These are phyloP conservation scores for Ogataea sp. DNA, from an alignment of 805 yeast species.

Conservation along the genomic window DNA sequence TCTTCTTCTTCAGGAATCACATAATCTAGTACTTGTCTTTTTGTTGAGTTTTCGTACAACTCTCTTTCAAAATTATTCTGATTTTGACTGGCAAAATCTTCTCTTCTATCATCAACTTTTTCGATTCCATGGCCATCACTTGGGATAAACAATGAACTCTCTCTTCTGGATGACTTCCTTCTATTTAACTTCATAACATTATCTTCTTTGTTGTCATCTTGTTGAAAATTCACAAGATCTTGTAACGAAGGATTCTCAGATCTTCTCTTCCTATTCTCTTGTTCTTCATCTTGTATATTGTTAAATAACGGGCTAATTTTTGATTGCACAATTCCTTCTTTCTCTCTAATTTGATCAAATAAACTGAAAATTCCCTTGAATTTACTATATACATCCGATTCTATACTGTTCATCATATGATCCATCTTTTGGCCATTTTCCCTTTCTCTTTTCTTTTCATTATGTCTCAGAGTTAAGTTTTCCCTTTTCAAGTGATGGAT, in stretches of 20 bases:
- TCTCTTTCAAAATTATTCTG: background rate
- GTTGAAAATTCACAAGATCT: background rate
- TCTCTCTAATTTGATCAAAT: constrained; percentile 31
- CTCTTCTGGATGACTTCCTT: constrained; percentile 1
- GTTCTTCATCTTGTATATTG: too few relatives aligned
- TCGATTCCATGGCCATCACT: constrained; percentile 1
- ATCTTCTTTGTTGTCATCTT: background rate
- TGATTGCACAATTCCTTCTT: constrained; percentile 28
- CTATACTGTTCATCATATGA: constrained; percentile 30
- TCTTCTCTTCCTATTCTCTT: too few relatives aligned
- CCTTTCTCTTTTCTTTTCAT: constrained; percentile 11
- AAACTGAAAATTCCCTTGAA: constrained; percentile 37
- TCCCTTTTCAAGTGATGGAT: constrained; percentile 21
- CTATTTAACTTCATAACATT: background rate
- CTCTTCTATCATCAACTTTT: background rate
- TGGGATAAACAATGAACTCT: constrained; percentile 5
- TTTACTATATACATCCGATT: constrained; percentile 30
- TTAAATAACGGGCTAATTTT: constrained; percentile 2
- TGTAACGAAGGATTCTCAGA: too few relatives aligned
- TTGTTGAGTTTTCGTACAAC: background rate
- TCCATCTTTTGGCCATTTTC: constrained; percentile 8
- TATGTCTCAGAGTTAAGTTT: constrained; percentile 18
- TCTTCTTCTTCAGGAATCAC: background rate
- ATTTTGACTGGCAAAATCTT: background rate
- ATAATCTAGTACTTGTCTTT: background rate